phyloP scores from a whole-genome alignment of 148 eudicot species.

The Rhododendron henanense region DNA sequence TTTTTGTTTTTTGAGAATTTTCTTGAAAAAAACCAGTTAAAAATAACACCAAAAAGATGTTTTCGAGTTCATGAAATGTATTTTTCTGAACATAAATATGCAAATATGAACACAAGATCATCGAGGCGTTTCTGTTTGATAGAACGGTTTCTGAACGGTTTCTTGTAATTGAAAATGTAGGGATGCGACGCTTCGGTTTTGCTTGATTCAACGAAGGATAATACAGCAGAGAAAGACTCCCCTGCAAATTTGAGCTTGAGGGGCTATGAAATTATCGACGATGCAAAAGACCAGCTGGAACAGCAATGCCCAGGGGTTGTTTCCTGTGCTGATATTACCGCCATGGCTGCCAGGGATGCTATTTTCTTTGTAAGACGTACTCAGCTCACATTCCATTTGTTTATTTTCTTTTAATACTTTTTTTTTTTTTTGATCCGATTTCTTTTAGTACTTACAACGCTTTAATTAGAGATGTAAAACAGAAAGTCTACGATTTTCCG shows the following conservation, averaged over 20 bases:
- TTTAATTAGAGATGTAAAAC: not conserved
- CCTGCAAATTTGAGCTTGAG: conserved; percentile 79
- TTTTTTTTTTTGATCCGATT: no score
- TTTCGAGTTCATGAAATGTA: not conserved
- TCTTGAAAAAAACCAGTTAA: not conserved
- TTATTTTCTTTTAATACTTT: no score
- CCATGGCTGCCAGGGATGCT: conserved; percentile 87
- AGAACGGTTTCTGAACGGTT: not conserved
- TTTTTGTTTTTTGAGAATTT: no score
- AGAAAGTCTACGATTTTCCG: no score
- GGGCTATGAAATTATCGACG: conserved; percentile 74
- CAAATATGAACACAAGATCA: not conserved
- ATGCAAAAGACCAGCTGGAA: conserved; percentile 53
- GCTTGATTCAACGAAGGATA: conserved; percentile 70
- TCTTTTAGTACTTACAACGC: not conserved
- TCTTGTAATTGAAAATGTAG: conserved; percentile 21
- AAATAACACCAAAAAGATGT: not conserved
- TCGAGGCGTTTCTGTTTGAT: not conserved
- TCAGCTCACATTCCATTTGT: not conserved
- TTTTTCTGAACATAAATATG: not conserved
- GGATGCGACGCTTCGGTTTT: conserved; percentile 90
- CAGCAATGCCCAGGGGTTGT: conserved; percentile 76
- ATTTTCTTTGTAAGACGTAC: conserved; percentile 62
- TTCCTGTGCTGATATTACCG: conserved; percentile 83
- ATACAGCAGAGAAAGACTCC: conserved; percentile 88